Evolutionary conservation across 2,329 filamentous ascomycete species (phyloP).

Genomic region (Mollisiaceae sp.): DNA sequence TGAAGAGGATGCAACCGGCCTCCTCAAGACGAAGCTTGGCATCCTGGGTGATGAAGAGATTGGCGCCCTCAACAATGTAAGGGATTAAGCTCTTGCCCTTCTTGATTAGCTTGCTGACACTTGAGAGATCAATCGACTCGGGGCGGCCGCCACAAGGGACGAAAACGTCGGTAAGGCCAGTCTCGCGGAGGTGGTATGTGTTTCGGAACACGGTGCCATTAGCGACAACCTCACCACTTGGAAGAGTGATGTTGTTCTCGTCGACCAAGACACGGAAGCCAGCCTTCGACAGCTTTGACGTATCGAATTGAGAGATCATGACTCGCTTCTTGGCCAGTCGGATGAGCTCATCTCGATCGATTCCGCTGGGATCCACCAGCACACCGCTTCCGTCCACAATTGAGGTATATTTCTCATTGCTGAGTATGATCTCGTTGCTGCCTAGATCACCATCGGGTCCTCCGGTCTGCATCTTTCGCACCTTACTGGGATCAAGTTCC

Average conservation of each 20-base stretch:
- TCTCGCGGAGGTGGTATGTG: conserved; percentile 88
- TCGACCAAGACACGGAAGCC: conserved; percentile 94
- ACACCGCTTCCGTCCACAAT: conserved; percentile 98
- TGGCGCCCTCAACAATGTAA: conserved; percentile 97
- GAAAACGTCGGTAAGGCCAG: conserved; percentile 81
- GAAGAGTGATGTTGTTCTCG: conserved; percentile 86
- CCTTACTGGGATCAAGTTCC: conserved; percentile 80
- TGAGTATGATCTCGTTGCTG: conserved; percentile 95
- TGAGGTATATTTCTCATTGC: conserved; percentile 92
- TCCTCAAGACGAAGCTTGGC: conserved; percentile 94
- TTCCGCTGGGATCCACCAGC: conserved; percentile 87
- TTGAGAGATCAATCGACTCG: conserved; percentile 92
- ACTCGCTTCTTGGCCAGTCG: conserved; percentile 83
- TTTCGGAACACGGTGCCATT: conserved; percentile 98
- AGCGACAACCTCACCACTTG: conserved; percentile 81
- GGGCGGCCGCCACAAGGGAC: conserved; percentile 96
- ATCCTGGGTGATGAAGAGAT: conserved; percentile 98
- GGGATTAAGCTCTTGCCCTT: conserved; percentile 87
- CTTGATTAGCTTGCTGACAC: conserved; percentile 84
- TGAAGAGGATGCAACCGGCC: conserved; percentile 94
- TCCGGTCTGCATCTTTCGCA: conserved; percentile 96
- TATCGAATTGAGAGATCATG: conserved; percentile 90
- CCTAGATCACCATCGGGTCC: conserved; percentile 96
- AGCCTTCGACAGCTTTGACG: conserved; percentile 80
- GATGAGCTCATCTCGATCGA: conserved; percentile 82